Evolutionary conservation across 306 rosid genomes (phyloP), one percentile per base, ranked within the genome.

Genomic region (Sindora glabra): DNA sequence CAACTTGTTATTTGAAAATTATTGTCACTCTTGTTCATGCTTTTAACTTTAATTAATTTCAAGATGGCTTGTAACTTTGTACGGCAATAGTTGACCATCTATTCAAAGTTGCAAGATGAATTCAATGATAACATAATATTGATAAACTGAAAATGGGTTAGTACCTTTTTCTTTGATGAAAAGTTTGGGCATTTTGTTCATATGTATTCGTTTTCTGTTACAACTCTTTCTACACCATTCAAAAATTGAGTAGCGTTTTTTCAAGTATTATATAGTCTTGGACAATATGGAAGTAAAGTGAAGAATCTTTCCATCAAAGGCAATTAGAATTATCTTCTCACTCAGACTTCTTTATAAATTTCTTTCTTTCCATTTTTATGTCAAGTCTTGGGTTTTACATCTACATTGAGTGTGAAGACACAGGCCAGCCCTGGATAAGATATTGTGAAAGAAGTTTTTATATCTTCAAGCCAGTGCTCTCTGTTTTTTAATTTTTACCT

Each of bases 211-310:
- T 14, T 67, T 34, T n/a, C 48, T 36, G n/a, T 52, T 29, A 37
- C 39, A 50, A 14, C 50, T 23, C 16, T 27, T 54, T 70, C 19
- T 12, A 37, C n/a, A 75, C 27, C 25, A 25, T 75, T 56, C 61
- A 59, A 48, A 13, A 39, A 59, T 68, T 18, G n/a, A 39, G 13
- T 55, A n/a, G n/a, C 44, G 54, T 48, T 13, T 37, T 66, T 53
- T 44, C 11, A 36, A 26, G 62, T 54, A 13, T 15, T 44, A 7
- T 40, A 42, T 18, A 12, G 21, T 56, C 41, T 26, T 17, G n/a
- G 15, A 16, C 10, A 41, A 12, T 46, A 24, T 22, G 21, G 30
- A 36, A 8, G 3, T 26, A 2, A 48, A 44, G 42, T 0, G 24
- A 18, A 5, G 10, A 13, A 3, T 22, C 55, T 49, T 44, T 55